Evolutionary conservation across 306 rosid genomes (phyloP), one percentile per base, ranked within the genome.

Genomic region (Sindora glabra): DNA sequence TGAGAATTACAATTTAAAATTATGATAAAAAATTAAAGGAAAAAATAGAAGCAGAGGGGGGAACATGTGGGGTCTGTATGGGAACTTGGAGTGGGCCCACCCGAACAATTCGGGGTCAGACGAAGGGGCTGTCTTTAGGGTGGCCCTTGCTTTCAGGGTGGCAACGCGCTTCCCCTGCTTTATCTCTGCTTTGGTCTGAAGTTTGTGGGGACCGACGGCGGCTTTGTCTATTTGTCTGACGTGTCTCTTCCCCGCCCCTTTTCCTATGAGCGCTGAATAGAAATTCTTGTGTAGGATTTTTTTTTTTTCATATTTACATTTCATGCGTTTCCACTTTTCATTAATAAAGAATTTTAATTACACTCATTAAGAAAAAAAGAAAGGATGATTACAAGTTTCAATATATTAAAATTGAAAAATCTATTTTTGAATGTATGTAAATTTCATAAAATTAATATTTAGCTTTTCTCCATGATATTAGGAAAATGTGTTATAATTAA

Each of bases 31-130:
- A 48, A 22, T 0, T 10, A 5, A 11, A 5, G 10, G 34, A 10
- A 19, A 14, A 19, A 10, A 26, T 29, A 6, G 10, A 4, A 3
- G 21, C 21, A 10, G 21, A 10, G 22, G 21, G 40, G 8, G 42
- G 38, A 27, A 57, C 59, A 71, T 24, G 65, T 22, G 67, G 82
- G 54, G 55, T 67, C 74, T n/a, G n/a, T n/a, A 30, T 68, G 54
- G 74, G 69, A 67, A 74, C 54, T 74, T 70, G 76, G 22, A 45
- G 65, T 42, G 27, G 75, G 82, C 67, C 79, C 85, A 52, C 10
- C 22, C 30, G 27, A 65, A 33, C 67, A 49, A 68, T 61, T 61
- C 54, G 71, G 73, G n/a, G 69, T 26, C 62, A 52, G 74, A 62
- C 55, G 60, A 47, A 57, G 72, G 48, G 68, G 62, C 70, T 72